These are phyloP conservation scores for Saccharomycopsis crataegensis DNA, from an alignment of 1,139 yeast species.

Conservation along the genomic window DNA sequence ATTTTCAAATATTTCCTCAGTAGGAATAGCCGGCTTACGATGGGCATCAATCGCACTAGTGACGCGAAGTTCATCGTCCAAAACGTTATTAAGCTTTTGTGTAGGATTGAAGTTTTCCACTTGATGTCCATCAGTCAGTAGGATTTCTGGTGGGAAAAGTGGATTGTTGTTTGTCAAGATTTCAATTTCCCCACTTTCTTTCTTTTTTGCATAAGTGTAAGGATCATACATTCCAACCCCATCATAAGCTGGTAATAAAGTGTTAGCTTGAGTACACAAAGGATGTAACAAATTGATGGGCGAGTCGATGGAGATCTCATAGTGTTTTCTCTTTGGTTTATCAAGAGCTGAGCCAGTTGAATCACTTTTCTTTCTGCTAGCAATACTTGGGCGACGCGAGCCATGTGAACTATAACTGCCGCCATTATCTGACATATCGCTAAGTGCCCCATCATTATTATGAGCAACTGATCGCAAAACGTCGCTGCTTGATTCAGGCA, in stretches of 20 bases:
- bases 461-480: neutral
- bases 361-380: neutral
- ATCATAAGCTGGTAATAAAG: constrained; percentile 45
- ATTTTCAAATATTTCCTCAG: neutral
- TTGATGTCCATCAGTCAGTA: constrained; percentile 23
- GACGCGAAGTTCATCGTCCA: neutral
- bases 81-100: neutral
- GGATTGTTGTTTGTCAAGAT: constrained; percentile 25
- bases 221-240: constrained; percentile 17
- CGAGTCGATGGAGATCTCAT: constrained; percentile 85
- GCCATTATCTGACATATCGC: constrained; percentile 3
- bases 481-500: constrained; percentile 31
- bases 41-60: constrained; percentile 4
- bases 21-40: constrained; percentile 2
- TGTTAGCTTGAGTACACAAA: constrained; percentile 65
- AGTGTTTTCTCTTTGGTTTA: constrained; percentile 53
- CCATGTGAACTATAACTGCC: neutral
- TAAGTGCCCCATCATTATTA: neutral
- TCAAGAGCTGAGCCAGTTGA: neutral
- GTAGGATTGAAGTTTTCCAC: neutral
- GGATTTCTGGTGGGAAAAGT: constrained; percentile 32
- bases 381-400: neutral
- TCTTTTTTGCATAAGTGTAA: constrained; percentile 14
- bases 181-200: constrained; percentile 24
- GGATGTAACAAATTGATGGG: constrained; percentile 66